Evolutionary conservation across 148 eudicot species (phyloP).

Genomic region (Vaccinium corymbosum): DNA sequence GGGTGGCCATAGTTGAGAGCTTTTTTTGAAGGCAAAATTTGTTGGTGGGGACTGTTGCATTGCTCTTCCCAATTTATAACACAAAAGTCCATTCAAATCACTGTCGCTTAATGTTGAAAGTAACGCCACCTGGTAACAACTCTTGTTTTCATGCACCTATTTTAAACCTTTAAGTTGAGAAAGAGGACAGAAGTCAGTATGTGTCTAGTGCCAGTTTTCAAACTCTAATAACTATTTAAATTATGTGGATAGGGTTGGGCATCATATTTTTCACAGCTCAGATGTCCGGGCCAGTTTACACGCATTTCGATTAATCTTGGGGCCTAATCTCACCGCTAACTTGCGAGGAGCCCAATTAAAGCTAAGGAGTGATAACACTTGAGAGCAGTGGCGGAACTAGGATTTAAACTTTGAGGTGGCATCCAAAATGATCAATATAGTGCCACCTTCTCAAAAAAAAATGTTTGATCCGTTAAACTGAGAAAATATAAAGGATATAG

Average conservation of each 20-base stretch:
- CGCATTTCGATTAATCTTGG: too few species aligned
- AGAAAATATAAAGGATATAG: too few species aligned
- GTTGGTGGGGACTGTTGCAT: background rate
- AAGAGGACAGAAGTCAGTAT: background rate
- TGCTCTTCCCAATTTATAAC: background rate
- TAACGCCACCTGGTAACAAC: background rate
- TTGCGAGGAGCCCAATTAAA: too few species aligned
- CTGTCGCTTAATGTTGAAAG: background rate
- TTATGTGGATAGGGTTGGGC: background rate
- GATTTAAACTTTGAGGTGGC: too few species aligned
- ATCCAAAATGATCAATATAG: too few species aligned
- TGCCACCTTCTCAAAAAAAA: too few species aligned
- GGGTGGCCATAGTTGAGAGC: conserved; percentile 17
- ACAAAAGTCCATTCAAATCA: background rate
- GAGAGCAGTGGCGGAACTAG: too few species aligned
- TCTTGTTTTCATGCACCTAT: background rate
- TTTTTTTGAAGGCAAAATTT: background rate
- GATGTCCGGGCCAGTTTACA: too few species aligned
- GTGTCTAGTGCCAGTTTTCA: background rate
- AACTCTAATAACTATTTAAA: background rate
- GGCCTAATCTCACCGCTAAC: too few species aligned
- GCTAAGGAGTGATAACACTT: too few species aligned
- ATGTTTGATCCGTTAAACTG: too few species aligned
- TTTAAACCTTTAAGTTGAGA: background rate
- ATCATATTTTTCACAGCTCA: too few species aligned